phyloP scores from a whole-genome alignment of 2,329 filamentous ascomycete genomes.

The Alternaria gansuensis region DNA sequence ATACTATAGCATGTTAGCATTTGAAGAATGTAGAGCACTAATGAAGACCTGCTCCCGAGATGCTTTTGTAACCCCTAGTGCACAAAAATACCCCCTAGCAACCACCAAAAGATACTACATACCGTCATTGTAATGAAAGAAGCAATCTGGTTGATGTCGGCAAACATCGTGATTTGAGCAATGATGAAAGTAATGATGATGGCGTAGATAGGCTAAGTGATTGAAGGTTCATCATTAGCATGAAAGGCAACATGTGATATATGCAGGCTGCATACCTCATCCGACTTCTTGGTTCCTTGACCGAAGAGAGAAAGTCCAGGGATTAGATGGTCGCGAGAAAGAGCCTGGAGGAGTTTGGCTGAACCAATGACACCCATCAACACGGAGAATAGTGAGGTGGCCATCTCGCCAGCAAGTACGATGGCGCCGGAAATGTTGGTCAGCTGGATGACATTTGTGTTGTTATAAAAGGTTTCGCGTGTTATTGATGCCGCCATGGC shows the following conservation, averaged over 20 bases:
- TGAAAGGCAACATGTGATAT: not conserved
- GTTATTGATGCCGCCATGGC: constrained; percentile 81
- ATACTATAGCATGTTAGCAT: constrained; percentile 57
- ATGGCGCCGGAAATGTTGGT: constrained; percentile 78
- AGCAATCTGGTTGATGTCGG: constrained; percentile 86
- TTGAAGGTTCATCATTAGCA: not conserved
- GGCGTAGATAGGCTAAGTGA: constrained; percentile 68
- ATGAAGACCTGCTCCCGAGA: not conserved
- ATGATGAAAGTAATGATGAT: constrained; percentile 79
- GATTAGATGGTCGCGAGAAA: constrained; percentile 79
- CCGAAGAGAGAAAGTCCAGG: constrained; percentile 79
- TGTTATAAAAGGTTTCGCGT: constrained; percentile 74
- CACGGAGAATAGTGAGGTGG: constrained; percentile 83
- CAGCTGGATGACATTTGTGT: constrained; percentile 82
- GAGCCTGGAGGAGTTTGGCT: constrained; percentile 83
- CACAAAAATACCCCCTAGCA: too few species aligned
- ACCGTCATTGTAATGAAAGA: constrained; percentile 88
- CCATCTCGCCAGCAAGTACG: constrained; percentile 82
- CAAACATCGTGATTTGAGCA: constrained; percentile 80
- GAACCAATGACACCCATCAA: constrained; percentile 88
- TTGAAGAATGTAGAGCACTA: not conserved
- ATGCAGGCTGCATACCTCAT: constrained; percentile 60
- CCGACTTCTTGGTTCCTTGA: constrained; percentile 73
- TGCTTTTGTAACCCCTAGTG: not conserved
- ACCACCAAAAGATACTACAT: constrained; percentile 3